Base-by-base conservation (phyloP, 1,284 basidiomycete species). In the Hymenochaete sp. region DNA sequence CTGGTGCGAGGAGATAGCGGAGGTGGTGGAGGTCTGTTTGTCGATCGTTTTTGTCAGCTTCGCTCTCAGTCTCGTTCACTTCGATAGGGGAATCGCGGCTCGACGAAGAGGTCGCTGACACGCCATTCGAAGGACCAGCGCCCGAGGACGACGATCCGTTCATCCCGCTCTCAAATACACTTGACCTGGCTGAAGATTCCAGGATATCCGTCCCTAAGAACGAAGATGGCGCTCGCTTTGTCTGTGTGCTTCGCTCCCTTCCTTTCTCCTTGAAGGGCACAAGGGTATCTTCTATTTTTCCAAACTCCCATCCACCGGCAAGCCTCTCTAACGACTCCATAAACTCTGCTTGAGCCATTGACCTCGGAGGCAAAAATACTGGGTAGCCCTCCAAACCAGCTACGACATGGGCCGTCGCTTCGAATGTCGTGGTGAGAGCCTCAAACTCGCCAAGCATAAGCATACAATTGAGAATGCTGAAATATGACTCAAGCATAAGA, bases 301-400 rank as follows among this genome's bases (percentile, higher is more conserved):
- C 48, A 22, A 42, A 50, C 39, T 38, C 69, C 82, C 82, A 88
- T 1, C 84, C 79, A 19, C 68, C 63, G 0, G 82, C 78, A 32
- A 90, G 73, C 5, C 86, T 73, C 55, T 89, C 85, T 45, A 89
- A 67, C 7, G 84, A 68, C 58, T 90, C 87, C 45, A 85, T 64
- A 54, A 88, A 89, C 62, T 90, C 86, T 8, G 85, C 84, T 56
- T 90, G 86, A 0, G 81, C 78, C 79, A 89, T 85, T 11, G 83
- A 87, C 24, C 87, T 69, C 8, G 87, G 83, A 4, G 84, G 82
- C 0, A 87, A 66, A 61, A 91, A 91, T 28, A 91, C 70, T 9
- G 87, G 87, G 60, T 86, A 89, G 0, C 83, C 86, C 57, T 89
- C 87, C 26, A 90, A 68, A 1, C 82, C 80, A 49, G 89, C 83